Evolutionary conservation across 106 monocot genomes (phyloP), one percentile per base, ranked within the genome.

Genomic region (Xerophyta viscosa): DNA sequence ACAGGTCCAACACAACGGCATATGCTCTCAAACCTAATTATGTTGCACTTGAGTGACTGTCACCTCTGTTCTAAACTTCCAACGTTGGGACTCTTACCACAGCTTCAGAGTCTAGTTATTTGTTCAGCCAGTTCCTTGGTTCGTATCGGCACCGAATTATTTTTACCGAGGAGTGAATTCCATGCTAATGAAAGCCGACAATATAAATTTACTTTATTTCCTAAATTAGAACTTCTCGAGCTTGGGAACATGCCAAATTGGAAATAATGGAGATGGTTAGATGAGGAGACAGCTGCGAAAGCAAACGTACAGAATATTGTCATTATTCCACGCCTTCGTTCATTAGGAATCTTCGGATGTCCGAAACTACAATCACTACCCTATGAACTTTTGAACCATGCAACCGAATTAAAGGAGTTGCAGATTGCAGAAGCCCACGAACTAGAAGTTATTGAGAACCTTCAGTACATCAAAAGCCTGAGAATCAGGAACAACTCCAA

Each of bases 251-350:
- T 61, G 46, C 20, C 28, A 3, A 33, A 31, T 2, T 29, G 19
- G 60, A 23, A 61, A 21, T 27, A 61, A 27, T 61, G 61, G 61
- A 8, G 4, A 4, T 46, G 61, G 20, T 12, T 45, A 15, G 46
- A 46, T 30, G 29, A 30, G 1, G 39, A 18, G 44, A 48, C 20
- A 6, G 48, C 6, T 21, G 3, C 20, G 6, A 5, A 24, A 4
- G n/a, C n/a, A n/a, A n/a, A n/a, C n/a, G 8, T 4, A 10, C n/a
- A n/a, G n/a, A 33, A 33, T 10, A 20, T 48, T 20, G 4, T 43
- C 3, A 2, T 48, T 2, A 28, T 51, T 5, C 27, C 25, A 10
- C 28, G 0, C 0, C 51, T 51, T 4, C 6, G n/a, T 8, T 0
- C 3, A 21, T 22, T 48, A 23, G 15, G 2, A 8, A 0, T 51